phyloP scores from a whole-genome alignment of 768 basidiomycete genomes.

The Strobilomyces echinocephalus region DNA sequence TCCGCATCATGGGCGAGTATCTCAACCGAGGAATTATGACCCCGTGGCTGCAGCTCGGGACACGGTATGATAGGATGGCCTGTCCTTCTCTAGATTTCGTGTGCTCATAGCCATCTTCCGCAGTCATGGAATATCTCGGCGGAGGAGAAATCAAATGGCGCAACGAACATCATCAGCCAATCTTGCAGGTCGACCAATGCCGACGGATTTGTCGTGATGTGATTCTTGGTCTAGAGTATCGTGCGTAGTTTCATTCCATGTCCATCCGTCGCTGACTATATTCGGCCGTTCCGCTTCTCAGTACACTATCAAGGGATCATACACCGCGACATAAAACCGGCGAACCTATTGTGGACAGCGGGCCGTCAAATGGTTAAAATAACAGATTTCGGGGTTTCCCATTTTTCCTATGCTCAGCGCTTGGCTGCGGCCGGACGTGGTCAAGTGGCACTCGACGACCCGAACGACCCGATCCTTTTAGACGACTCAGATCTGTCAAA shows the following conservation, averaged over 20 bases:
- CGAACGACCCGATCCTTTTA: slow-evolving; percentile 60
- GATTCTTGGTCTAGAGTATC: slow-evolving; percentile 89
- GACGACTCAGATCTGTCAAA: slow-evolving; percentile 86
- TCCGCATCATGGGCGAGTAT: slow-evolving; percentile 26
- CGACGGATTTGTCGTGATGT: slow-evolving; percentile 89
- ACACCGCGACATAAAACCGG: slow-evolving; percentile 98
- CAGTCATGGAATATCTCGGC: slow-evolving; percentile 94
- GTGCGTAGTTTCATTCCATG: slow-evolving; percentile 47
- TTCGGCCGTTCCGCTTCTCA: slow-evolving; percentile 28
- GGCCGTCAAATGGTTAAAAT: slow-evolving; percentile 92
- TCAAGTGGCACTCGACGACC: slow-evolving; percentile 36
- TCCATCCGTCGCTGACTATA: slow-evolving; percentile 1
- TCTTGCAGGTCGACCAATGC: slow-evolving; percentile 79
- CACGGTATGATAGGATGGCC: slow-evolving; percentile 26
- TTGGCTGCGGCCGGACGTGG: slow-evolving; percentile 56
- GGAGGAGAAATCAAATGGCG: slow-evolving; percentile 96
- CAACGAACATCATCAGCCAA: slow-evolving; percentile 55
- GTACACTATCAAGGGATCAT: slow-evolving; percentile 98
- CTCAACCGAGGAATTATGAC: slow-evolving; percentile 30
- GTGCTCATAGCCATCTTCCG: slow-evolving; percentile 18
- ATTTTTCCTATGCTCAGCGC: slow-evolving; percentile 87
- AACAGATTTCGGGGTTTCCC: slow-evolving; percentile 96
- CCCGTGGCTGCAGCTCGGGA: slow-evolving; percentile 31
- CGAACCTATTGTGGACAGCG: slow-evolving; percentile 87
- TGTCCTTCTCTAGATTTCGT: slow-evolving; percentile 4